Base-by-base conservation (phyloP, 106 monocot genomes). In the Triglochin maritima region DNA sequence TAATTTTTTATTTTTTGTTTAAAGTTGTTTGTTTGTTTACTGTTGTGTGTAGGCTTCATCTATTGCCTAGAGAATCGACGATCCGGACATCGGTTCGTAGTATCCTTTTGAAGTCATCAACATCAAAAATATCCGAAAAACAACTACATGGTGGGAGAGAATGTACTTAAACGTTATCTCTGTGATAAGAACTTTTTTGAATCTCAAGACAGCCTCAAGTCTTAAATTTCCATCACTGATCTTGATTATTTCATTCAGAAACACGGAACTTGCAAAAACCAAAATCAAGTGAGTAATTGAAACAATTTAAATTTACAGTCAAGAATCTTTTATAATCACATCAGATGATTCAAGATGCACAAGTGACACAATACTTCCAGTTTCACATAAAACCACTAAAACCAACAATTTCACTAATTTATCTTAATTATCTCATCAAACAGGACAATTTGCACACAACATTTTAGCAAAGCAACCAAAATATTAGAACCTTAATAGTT, bases 101-200 rank as follows among this genome's bases (percentile, higher is more conserved):
- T 41, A 42, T 61, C 42, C 14, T 49, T 4, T 47, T 81, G 81
- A 81, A 81, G 58, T 81, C 72, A 53, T 77, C 77, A 6, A 69
- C 64, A 9, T 81, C 81, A 14, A 81, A 81, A 17, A 81, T 77
- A 2, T 81, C 77, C 0, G 72, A 64, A 29, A 81, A 81, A 4
- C 64, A 55, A 61, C 81, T 81, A 73, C 72, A 57, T 6, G n/a
- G 57, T 47, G 9, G 5, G 4, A 48, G n/a, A n/a, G n/a, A n/a
- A n/a, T n/a, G n/a, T n/a, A n/a, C n/a, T n/a, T n/a, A n/a, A n/a
- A n/a, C n/a, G n/a, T n/a, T n/a, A n/a, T n/a, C n/a, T n/a, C n/a
- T n/a, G n/a, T n/a, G n/a, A n/a, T n/a, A n/a, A n/a, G n/a, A n/a
- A n/a, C n/a, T n/a, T n/a, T n/a, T n/a, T n/a, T n/a, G n/a, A n/a